Conservation (phyloP, 257 asterid species). For the Linaria vulgaris region DNA sequence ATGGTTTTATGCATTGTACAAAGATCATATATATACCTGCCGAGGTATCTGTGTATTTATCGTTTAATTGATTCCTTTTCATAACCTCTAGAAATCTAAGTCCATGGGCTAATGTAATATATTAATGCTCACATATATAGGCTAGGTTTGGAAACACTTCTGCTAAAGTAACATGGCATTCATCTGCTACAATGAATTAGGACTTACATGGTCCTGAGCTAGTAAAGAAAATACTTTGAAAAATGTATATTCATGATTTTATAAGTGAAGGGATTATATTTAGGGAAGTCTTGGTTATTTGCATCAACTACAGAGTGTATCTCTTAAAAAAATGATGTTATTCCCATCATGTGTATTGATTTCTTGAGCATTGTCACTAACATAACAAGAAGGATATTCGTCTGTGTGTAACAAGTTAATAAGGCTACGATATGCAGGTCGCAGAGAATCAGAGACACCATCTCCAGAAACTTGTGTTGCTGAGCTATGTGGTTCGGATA, state of each 20-base stretch:
- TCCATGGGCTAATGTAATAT: not conserved
- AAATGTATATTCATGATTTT: too few species aligned
- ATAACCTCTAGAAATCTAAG: slow-evolving; percentile 8
- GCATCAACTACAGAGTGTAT: slow-evolving; percentile 1
- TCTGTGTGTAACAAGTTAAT: slow-evolving; percentile 24
- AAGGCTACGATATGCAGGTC: slow-evolving; percentile 43
- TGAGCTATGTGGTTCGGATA: slow-evolving; percentile 32
- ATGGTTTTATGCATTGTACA: slow-evolving; percentile 4
- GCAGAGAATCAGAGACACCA: slow-evolving; percentile 36
- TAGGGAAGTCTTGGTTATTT: slow-evolving; percentile 14
- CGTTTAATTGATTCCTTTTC: not conserved
- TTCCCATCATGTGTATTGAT: slow-evolving; percentile 15
- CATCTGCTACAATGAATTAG: slow-evolving; percentile 7
- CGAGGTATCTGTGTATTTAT: not conserved
- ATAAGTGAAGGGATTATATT: slow-evolving; percentile 3
- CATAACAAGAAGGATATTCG: slow-evolving; percentile 12
- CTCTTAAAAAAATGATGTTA: slow-evolving; percentile 15
- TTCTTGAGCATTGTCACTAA: slow-evolving; percentile 13
- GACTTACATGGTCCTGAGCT: too few species aligned
- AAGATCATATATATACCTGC: not conserved
- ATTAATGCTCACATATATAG: slow-evolving; percentile 5
- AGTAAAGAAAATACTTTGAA: too few species aligned
- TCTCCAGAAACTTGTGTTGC: slow-evolving; percentile 37
- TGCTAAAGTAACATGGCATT: slow-evolving; percentile 21
- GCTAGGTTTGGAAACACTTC: not conserved